Base-by-base conservation (phyloP, 1,139 yeast genomes). In the Yamadazyma dendronema region DNA sequence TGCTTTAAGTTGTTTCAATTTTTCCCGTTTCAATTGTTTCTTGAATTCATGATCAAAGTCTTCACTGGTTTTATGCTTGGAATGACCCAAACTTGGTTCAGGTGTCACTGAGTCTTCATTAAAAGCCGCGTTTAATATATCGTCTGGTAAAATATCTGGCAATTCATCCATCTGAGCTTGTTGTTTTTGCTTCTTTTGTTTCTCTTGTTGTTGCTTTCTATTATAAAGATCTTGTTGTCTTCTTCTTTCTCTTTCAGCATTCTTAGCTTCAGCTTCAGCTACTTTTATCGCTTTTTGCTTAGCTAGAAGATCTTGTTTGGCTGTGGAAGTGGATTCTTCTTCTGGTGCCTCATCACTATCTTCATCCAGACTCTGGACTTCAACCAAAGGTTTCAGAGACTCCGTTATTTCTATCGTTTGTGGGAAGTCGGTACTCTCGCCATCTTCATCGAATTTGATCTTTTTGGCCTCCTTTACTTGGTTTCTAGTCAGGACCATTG, bases 71-170 rank as follows among this genome's bases (percentile, higher is more conserved):
- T 62, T 62, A 49, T 73, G 78, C 61, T 70, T 4, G 58, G 26
- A 17, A 16, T 22, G 5, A 13, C 13, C 16, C 13, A 50, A 19
- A n/a, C n/a, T 44, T 31, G 4, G 42, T 39, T 41, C 41, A 4
- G 5, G 49, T n/a, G n/a, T n/a, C n/a, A n/a, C n/a, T n/a, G n/a
- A n/a, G n/a, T 43, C 41, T 14, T 45, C 46, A n/a, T 40, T 37
- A 8, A n/a, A 23, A 5, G 63, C 49, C 4, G 46, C 34, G 47
- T 69, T 65, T 36, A 74, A 49, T 17, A 76, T 54, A 30, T 74
- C 77, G 21, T 66, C 74, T 0, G 81, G 81, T 42, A 77, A 65
- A 29, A 62, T 59, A 30, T 77, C 81, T 0, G 80, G 81, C 31
- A 74, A 54, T 17, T 59, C 67, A 5, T 31, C 30, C 4, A 57